These are phyloP conservation scores for Russula griseocarnosa DNA, from an alignment of 768 basidiomycete species.

Conservation along the genomic window DNA sequence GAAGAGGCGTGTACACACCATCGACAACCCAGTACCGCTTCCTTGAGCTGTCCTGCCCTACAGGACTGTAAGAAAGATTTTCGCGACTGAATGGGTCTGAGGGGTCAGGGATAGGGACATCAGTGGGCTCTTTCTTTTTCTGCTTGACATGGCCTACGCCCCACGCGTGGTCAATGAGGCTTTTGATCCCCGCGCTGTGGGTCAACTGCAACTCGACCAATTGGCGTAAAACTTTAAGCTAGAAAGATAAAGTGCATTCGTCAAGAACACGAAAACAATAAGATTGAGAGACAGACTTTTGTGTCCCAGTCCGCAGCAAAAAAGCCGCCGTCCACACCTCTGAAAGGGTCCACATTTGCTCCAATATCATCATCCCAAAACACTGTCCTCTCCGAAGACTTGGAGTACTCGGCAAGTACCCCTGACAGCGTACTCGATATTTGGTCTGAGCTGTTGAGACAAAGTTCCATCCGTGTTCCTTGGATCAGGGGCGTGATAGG, in stretches of 20 bases:
- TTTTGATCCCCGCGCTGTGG: conserved; percentile 65
- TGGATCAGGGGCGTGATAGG: conserved; percentile 32
- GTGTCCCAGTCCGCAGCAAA: conserved; percentile 77
- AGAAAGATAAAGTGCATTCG: conserved; percentile 20
- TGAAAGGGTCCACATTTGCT: conserved; percentile 72
- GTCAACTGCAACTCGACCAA: conserved; percentile 80
- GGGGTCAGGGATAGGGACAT: conserved; percentile 47
- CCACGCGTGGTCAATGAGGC: conserved; percentile 78
- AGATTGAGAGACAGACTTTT: conserved; percentile 53
- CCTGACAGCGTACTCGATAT: conserved; percentile 70
- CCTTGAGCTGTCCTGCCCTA: conserved; percentile 72
- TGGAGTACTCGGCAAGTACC: conserved; percentile 70
- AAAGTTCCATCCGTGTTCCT: conserved; percentile 36
- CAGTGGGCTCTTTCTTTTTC: conserved; percentile 68
- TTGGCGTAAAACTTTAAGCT: conserved; percentile 82
- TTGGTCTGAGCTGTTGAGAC: conserved; percentile 62
- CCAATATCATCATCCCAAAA: conserved; percentile 74
- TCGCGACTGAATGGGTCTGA: conserved; percentile 64
- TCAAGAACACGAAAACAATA: conserved; percentile 30
- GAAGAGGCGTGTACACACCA: conserved; percentile 64
- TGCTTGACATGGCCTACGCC: conserved; percentile 78
- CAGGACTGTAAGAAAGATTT: conserved; percentile 58
- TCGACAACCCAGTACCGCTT: conserved; percentile 85
- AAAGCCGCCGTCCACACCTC: conserved; percentile 62
- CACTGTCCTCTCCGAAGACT: conserved; percentile 65